These are phyloP conservation scores for Thymus mandschuricus DNA, from an alignment of 257 asterid species.

Conservation along the genomic window DNA sequence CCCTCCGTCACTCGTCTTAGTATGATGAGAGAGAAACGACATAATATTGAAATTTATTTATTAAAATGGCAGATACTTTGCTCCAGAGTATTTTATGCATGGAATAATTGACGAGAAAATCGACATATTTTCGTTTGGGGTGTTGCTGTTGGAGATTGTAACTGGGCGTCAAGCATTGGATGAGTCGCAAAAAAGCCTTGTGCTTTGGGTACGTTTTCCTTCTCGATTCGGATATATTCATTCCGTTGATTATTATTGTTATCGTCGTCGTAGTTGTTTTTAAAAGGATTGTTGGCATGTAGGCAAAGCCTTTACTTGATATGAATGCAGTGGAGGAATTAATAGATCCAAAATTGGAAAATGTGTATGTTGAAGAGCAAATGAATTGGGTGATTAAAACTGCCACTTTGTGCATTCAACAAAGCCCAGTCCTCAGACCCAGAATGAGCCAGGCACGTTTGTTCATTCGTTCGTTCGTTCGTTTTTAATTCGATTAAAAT, in stretches of 20 bases:
- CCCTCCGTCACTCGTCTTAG: too few relatives aligned
- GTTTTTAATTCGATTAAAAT: too few relatives aligned
- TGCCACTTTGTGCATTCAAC: slow-evolving; percentile 57
- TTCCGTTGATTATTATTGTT: too few relatives aligned
- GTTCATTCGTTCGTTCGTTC: background rate
- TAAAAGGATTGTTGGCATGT: background rate
- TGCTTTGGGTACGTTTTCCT: slow-evolving; percentile 57
- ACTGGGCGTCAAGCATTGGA: slow-evolving; percentile 68
- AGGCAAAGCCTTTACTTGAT: slow-evolving; percentile 75
- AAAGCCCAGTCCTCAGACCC: slow-evolving; percentile 58
- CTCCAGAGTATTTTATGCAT: slow-evolving; percentile 80
- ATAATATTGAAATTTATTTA: background rate
- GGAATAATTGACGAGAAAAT: slow-evolving; percentile 80
- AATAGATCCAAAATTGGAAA: slow-evolving; percentile 56
- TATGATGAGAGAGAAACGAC: too few relatives aligned
- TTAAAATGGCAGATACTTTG: slow-evolving; percentile 54
- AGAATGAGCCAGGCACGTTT: slow-evolving; percentile 64
- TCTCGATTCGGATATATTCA: background rate
- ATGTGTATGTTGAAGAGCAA: slow-evolving; percentile 44
- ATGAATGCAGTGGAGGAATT: slow-evolving; percentile 37
- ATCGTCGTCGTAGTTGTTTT: too few relatives aligned
- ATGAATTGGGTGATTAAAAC: slow-evolving; percentile 49
- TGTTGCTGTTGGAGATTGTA: slow-evolving; percentile 64
- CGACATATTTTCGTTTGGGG: slow-evolving; percentile 76
- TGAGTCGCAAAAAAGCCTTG: slow-evolving; percentile 58